Evolutionary conservation across 257 asterid genomes (phyloP).

Genomic region (Coffea eugenioides): DNA sequence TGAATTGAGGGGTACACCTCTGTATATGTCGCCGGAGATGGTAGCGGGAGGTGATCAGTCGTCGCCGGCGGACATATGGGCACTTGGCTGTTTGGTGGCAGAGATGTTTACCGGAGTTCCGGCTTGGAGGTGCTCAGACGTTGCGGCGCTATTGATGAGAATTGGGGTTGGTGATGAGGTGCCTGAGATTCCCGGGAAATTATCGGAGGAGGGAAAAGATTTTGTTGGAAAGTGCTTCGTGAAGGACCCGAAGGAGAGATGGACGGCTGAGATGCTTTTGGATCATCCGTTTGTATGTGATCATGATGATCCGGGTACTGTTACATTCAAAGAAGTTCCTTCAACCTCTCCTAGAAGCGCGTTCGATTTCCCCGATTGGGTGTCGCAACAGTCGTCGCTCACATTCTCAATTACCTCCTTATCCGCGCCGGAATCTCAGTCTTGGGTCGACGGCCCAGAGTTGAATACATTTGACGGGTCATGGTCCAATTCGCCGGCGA

Average conservation of each 20-base stretch:
- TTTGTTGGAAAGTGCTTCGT: constrained; percentile 56
- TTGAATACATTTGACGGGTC: not conserved
- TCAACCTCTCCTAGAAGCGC: constrained; percentile 67
- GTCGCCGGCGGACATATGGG: constrained; percentile 78
- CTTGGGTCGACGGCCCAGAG: constrained; percentile 15
- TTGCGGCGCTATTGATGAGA: constrained; percentile 54
- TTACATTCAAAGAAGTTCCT: constrained; percentile 12
- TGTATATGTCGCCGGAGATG: constrained; percentile 95
- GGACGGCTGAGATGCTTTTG: constrained; percentile 97
- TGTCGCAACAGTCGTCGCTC: constrained; percentile 29
- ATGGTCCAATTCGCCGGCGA: constrained; percentile 33
- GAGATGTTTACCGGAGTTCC: constrained; percentile 72
- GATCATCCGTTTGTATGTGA: constrained; percentile 58
- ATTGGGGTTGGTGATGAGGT: constrained; percentile 61
- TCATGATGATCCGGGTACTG: constrained; percentile 13
- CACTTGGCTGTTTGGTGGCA: constrained; percentile 69
- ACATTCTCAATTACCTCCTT: constrained; percentile 40
- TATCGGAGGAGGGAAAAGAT: constrained; percentile 66
- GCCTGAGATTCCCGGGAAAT: constrained; percentile 54
- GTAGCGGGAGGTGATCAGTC: constrained; percentile 61
- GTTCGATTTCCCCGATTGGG: constrained; percentile 72
- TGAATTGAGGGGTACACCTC: constrained; percentile 77
- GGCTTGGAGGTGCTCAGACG: constrained; percentile 49
- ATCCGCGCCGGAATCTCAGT: constrained; percentile 26
- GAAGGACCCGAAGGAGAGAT: constrained; percentile 56